These are phyloP conservation scores for Tetraselmis chui DNA, from an alignment of 139 green algal species.

Conservation along the genomic window DNA sequence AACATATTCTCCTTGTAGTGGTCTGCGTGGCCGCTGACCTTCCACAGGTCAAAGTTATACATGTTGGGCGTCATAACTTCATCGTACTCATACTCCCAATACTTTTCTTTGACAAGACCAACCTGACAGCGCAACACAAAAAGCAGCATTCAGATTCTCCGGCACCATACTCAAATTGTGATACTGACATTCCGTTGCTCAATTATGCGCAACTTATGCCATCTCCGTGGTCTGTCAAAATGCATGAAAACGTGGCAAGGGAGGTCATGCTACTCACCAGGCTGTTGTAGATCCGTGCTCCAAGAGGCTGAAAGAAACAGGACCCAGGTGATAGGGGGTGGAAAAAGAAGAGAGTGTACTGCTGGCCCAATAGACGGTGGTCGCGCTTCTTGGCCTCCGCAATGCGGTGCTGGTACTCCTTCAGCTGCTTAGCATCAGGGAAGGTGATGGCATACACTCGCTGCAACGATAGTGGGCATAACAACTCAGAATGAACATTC, in stretches of 20 bases:
- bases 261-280: too few relatives aligned
- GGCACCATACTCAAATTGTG: too few relatives aligned
- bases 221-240: too few relatives aligned
- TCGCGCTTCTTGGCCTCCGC: constrained; percentile 98
- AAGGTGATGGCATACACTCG: constrained; percentile 97
- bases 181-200: too few relatives aligned
- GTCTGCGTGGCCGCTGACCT: constrained; percentile 85
- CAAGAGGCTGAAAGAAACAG: constrained; percentile 92
- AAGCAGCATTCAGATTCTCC: too few relatives aligned
- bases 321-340: constrained; percentile 78
- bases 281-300: constrained; percentile 89
- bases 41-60: constrained; percentile 98
- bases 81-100: constrained; percentile 95
- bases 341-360: constrained; percentile 95
- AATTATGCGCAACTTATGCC: too few relatives aligned
- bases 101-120: constrained; percentile 60
- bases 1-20: constrained; percentile 99
- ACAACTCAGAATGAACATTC: too few relatives aligned
- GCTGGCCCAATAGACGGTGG: constrained; percentile 81
- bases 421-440: constrained; percentile 86
- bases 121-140: too few relatives aligned
- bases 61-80: constrained; percentile 97
- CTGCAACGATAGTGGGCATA: too few relatives aligned
- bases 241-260: too few relatives aligned
- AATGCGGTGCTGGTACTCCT: constrained; percentile 89